These are phyloP conservation scores for Lentinus polychrous DNA, from an alignment of 1,284 basidiomycete genomes.

Conservation along the genomic window DNA sequence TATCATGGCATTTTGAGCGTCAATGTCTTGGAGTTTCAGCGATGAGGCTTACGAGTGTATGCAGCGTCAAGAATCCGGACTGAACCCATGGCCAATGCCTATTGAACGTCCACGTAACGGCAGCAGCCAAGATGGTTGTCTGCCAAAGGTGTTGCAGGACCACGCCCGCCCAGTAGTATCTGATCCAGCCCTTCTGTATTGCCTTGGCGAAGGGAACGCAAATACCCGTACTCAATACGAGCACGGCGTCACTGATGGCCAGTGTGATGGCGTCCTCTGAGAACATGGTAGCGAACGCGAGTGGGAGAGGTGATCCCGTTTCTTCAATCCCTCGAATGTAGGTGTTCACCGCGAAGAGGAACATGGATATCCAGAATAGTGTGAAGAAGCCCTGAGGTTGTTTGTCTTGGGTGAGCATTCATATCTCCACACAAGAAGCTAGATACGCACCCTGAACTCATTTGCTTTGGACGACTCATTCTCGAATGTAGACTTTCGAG, in stretches of 20 bases:
- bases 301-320: slow-evolving; percentile 73
- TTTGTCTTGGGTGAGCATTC: background rate
- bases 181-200: slow-evolving; percentile 71
- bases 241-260: slow-evolving; percentile 77
- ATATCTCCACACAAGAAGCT: background rate
- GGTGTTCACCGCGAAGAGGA: slow-evolving; percentile 72
- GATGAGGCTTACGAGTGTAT: slow-evolving; percentile 55
- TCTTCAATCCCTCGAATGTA: slow-evolving; percentile 73
- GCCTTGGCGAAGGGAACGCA: slow-evolving; percentile 82
- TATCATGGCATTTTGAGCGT: slow-evolving; percentile 1
- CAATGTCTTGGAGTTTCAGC: background rate
- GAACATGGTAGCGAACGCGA: slow-evolving; percentile 84
- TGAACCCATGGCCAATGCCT: slow-evolving; percentile 98
- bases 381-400: slow-evolving; percentile 77
- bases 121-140: slow-evolving; percentile 57
- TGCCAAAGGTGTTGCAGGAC: slow-evolving; percentile 78
- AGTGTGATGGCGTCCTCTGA: slow-evolving; percentile 81
- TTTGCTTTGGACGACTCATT: slow-evolving; percentile 72
- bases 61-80: slow-evolving; percentile 92
- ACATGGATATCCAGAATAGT: slow-evolving; percentile 87
- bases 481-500: slow-evolving; percentile 82
- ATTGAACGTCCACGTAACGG: slow-evolving; percentile 82
- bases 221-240: slow-evolving; percentile 72
- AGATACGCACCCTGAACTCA: slow-evolving; percentile 69
- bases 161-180: slow-evolving; percentile 69